Percentiles rank a stretch among this genome's conserved stretches.
Evolutionary conservation across 257 asterid genomes (phyloP).

Genomic region (Datura wrightii): DNA sequence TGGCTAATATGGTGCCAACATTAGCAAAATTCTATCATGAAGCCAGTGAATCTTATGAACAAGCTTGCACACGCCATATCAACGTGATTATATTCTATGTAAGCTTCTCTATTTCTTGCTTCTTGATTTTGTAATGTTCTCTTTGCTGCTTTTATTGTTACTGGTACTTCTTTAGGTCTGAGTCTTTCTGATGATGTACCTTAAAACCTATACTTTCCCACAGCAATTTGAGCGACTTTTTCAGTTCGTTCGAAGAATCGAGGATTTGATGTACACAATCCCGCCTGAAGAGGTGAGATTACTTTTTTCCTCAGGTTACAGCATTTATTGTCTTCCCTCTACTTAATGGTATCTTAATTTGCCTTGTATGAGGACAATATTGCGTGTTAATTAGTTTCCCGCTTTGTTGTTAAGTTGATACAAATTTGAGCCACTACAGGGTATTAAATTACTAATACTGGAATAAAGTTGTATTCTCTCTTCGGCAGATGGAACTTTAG

Average conservation of each 20-base stretch:
- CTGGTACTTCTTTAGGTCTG: background rate
- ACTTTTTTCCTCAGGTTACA: background rate
- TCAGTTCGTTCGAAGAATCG: slow-evolving; percentile 91
- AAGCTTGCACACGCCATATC: slow-evolving; percentile 84
- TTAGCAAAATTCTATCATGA: slow-evolving; percentile 97
- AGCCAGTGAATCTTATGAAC: slow-evolving; percentile 97
- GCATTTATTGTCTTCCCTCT: background rate
- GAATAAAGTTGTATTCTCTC: background rate
- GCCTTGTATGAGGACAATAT: background rate
- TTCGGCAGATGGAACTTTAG: slow-evolving; percentile 14
- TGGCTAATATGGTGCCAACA: slow-evolving; percentile 94
- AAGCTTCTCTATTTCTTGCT: slow-evolving; percentile 47
- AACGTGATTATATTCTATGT: slow-evolving; percentile 85
- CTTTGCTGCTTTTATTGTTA: slow-evolving; percentile 19
- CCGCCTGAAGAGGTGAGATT: slow-evolving; percentile 83
- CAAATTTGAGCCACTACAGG: slow-evolving; percentile 7
- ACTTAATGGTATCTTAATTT: background rate
- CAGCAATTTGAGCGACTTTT: slow-evolving; percentile 97
- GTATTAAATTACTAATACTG: background rate
- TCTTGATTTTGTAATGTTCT: slow-evolving; percentile 6
- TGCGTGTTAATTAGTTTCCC: slow-evolving; percentile 6
- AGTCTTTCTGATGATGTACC: slow-evolving; percentile 26
- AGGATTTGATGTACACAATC: slow-evolving; percentile 72
- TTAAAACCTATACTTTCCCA: slow-evolving; percentile 30
- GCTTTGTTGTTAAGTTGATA: background rate